Evolutionary conservation across 1,284 basidiomycete species (phyloP), one percentile per base, ranked within the genome.

Genomic region (Inonotus obliquus): DNA sequence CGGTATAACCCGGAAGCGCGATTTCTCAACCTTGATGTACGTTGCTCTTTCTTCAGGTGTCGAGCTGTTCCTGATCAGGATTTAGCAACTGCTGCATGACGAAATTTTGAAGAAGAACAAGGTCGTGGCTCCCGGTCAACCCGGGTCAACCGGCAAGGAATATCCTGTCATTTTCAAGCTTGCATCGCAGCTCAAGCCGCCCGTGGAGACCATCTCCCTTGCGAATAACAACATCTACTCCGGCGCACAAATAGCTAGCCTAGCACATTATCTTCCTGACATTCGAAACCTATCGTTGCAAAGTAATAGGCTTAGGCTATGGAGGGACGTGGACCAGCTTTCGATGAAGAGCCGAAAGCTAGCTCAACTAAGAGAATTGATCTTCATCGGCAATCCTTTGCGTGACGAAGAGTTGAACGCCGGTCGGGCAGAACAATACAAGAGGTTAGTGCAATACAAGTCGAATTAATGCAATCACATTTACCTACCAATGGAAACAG

Each of bases 91-190:
- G 80, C 74, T 81, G 54, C 83, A 89, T 35, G 93, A 96, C 70
- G 82, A 86, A 45, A 75, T 87, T 51, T 75, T 95, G 62, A 83
- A 80, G 70, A 85, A 84, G 69, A 75, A 88, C 67, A 80, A 83
- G 48, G 75, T 95, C 51, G 70, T 77, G 27, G 79, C 88, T 1
- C 89, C 91, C 9, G 89, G 90, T n/a, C 73, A 78, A 29, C 82
- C 83, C 23, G 79, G 79, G 1, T 80, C 85, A 38, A 77, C 81
- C 14, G 71, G 75, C 39, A 84, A 82, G 66, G 87, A 93, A 67
- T 84, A 87, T 1, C 83, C 87, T 6, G 92, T 93, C 25, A 84
- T 95, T 41, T 92, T 93, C 77, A 96, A 95, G 74, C 78, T 95
- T 19, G 91, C 91, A 7, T 80, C 83, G 25, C 82, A 89, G 67